Evolutionary conservation across 768 basidiomycete genomes (phyloP).

Genomic region (Leucocoprinus sp.): DNA sequence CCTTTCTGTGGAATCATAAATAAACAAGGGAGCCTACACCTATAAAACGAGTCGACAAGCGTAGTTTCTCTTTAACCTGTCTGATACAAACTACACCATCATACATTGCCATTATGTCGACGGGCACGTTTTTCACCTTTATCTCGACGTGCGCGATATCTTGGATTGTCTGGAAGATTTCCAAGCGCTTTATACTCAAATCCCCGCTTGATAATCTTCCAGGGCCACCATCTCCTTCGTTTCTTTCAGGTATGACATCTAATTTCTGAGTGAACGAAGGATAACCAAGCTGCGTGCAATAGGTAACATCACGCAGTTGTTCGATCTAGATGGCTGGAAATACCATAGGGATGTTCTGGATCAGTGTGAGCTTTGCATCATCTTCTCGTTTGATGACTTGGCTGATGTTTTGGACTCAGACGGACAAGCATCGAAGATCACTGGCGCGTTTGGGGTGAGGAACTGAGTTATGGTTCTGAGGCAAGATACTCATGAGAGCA

Average conservation of each 20-base stretch:
- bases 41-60: too few species aligned
- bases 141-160: not conserved
- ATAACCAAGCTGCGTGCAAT: not conserved
- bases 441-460: constrained; percentile 26
- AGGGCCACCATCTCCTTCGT: constrained; percentile 9
- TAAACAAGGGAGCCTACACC: not conserved
- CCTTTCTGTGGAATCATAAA: not conserved
- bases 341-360: constrained; percentile 27
- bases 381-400: not conserved
- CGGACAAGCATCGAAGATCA: constrained; percentile 25
- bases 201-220: constrained; percentile 9
- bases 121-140: not conserved
- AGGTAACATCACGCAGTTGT: constrained; percentile 30
- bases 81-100: too few species aligned
- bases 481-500: not conserved
- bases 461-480: not conserved
- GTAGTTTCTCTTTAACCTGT: too few species aligned
- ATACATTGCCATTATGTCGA: not conserved
- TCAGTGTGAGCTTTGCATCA: constrained; percentile 20
- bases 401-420: constrained; percentile 15
- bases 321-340: constrained; percentile 26
- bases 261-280: not conserved
- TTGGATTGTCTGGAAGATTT: constrained; percentile 9
- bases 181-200: not conserved
- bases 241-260: constrained; percentile 7